Conservation (phyloP, 768 basidiomycete genomes). For the Podaxis sp. region DNA sequence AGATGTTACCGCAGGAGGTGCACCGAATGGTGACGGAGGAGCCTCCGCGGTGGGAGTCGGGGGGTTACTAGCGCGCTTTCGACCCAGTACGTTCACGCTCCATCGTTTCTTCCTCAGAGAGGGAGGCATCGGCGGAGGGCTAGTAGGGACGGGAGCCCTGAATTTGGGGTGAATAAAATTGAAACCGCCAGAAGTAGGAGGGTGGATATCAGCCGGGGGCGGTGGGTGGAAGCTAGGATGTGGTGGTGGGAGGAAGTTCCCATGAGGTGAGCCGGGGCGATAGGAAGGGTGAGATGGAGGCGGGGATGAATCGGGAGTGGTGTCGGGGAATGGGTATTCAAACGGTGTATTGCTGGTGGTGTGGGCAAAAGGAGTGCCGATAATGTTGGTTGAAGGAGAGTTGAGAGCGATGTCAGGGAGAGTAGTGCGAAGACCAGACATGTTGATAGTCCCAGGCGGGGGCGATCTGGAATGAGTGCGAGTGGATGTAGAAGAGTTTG, state of each 20-base stretch:
- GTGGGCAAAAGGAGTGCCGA: conserved; percentile 25
- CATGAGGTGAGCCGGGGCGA: conserved; percentile 9
- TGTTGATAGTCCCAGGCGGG: conserved; percentile 14
- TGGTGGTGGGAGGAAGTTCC: not conserved
- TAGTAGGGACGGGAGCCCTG: not conserved
- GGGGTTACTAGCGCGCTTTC: conserved; percentile 4
- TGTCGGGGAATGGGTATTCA: conserved; percentile 28
- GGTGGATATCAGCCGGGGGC: not conserved
- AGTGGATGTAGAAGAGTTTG: not conserved
- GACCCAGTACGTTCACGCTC: conserved; percentile 1
- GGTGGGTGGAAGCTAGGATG: conserved; percentile 1
- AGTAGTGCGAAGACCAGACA: conserved; percentile 17
- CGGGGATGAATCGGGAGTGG: conserved; percentile 5
- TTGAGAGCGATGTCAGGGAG: conserved; percentile 23
- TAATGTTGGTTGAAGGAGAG: conserved; percentile 23
- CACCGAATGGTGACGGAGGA: not conserved
- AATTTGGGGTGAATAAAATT: conserved; percentile 4
- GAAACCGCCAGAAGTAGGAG: not conserved
- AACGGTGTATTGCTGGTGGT: conserved; percentile 18
- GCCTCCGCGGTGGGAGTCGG: conserved; percentile 5
- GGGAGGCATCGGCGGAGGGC: conserved; percentile 10
- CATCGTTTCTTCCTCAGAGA: conserved; percentile 12
- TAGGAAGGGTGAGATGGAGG: conserved; percentile 9
- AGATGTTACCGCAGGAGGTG: conserved; percentile 5
- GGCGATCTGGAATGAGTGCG: conserved; percentile 6